Base-by-base conservation (phyloP, 2,329 filamentous ascomycete species). In the Paraconiothyrium brasiliense region DNA sequence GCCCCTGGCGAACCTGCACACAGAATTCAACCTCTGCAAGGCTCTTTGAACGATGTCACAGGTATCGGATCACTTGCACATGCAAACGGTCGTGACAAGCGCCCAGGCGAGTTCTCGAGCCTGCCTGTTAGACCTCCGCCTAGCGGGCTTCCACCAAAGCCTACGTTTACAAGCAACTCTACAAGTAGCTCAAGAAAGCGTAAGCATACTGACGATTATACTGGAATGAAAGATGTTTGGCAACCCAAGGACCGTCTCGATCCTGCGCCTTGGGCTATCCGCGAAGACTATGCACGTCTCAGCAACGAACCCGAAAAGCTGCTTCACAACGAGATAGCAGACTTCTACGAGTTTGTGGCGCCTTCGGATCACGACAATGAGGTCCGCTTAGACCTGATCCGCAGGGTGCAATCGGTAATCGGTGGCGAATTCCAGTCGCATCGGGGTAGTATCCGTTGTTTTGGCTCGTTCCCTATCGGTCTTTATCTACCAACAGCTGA, bases 401-500 rank as follows among this genome's bases (percentile, higher is more conserved):
- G 87, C 3, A 89, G 92, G 20, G 82, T 98, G 1, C 84, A 88
- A 54, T 73, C 76, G 20, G 84, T 85, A 2, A 84, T 96, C 71
- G 84, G 68, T 10, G 57, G 64, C 4, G 57, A 62, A 13, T 70
- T 72, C 27, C 64, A 67, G 13, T 63, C 68, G 20, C 62, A 66
- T 20, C 60, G 82, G 77, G 87, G 89, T 11, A 84, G 89, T 52
- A 82, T 97, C 8, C 83, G 86, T 37, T 85, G 90, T 10, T 99
- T 99, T 76, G 95, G 95, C n/a, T 98, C 95, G 0, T 99, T 94
- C 78, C 94, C 93, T 68, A 93, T 93, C 3, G 93, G 92, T 9
- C 71, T 87, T 7, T 92, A 92, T 73, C 82, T 92, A 10, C 90
- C 90, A 7, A 89, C 91, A 1, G 93, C 92, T 16, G 95, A 99